Percentiles rank a stretch among this genome's conserved stretches.
Conservation (phyloP, 2,329 filamentous ascomycete species). For the Diplodia intermedia region DNA sequence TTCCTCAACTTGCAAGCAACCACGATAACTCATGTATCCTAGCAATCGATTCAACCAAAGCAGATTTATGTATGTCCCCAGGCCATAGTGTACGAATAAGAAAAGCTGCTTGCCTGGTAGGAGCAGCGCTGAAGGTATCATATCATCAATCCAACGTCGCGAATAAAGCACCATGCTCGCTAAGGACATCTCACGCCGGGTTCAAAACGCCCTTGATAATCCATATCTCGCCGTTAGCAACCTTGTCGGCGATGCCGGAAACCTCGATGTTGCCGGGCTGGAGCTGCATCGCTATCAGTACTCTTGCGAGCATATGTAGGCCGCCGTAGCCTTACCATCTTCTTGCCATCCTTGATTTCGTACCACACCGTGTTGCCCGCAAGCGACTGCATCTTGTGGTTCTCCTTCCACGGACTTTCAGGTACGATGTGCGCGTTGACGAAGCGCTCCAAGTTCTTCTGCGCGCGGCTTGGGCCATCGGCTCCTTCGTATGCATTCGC, state of each 20-base stretch:
- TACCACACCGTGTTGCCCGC: slow-evolving; percentile 80
- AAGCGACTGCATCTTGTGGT: slow-evolving; percentile 70
- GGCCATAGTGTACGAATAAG: no score
- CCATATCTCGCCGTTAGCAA: slow-evolving; percentile 91
- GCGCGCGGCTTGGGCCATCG: slow-evolving; percentile 77
- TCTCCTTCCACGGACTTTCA: slow-evolving; percentile 75
- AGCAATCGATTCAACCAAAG: no score
- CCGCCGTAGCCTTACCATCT: slow-evolving; percentile 60
- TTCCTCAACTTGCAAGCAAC: neutral
- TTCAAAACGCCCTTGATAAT: slow-evolving; percentile 68
- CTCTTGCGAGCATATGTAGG: slow-evolving; percentile 10
- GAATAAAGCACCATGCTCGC: neutral
- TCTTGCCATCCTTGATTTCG: slow-evolving; percentile 73
- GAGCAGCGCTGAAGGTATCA: slow-evolving; percentile 5
- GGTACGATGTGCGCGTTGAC: slow-evolving; percentile 85
- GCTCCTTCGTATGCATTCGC: slow-evolving; percentile 76
- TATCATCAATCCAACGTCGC: neutral
- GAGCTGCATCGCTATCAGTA: slow-evolving; percentile 58
- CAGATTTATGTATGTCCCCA: no score
- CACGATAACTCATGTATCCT: no score
- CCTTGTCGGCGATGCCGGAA: slow-evolving; percentile 73
- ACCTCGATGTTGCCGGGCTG: slow-evolving; percentile 84
- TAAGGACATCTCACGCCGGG: slow-evolving; percentile 32
- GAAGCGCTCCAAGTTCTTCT: slow-evolving; percentile 77
- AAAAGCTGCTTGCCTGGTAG: no score